phyloP scores from a whole-genome alignment of 2,329 filamentous ascomycete species.

The Colletotrichum chlorophyti region DNA sequence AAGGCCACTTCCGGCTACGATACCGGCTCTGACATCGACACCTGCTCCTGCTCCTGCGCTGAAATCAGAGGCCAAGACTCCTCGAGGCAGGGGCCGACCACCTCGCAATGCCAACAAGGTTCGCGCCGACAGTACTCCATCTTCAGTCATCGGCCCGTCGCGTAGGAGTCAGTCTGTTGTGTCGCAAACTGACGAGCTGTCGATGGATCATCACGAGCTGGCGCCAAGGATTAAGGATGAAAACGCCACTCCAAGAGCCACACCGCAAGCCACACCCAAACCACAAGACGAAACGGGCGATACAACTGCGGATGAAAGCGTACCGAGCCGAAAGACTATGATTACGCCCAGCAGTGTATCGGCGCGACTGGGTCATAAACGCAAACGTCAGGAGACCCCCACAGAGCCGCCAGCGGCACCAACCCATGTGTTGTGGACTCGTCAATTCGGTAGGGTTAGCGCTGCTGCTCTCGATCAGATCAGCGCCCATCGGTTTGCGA shows the following conservation, averaged over 20 bases:
- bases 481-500: slow-evolving; percentile 77
- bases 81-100: slow-evolving; percentile 44
- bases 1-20: slow-evolving; percentile 33
- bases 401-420: slow-evolving; percentile 57
- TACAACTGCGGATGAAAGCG: slow-evolving; percentile 61
- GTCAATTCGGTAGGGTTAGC: slow-evolving; percentile 76
- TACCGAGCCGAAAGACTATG: slow-evolving; percentile 45
- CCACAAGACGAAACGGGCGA: slow-evolving; percentile 62
- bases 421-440: slow-evolving; percentile 76
- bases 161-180: slow-evolving; percentile 53
- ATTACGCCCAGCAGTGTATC: slow-evolving; percentile 45
- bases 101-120: slow-evolving; percentile 44
- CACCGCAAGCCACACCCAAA: slow-evolving; percentile 42
- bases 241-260: slow-evolving; percentile 50
- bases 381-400: slow-evolving; percentile 63
- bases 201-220: slow-evolving; percentile 48
- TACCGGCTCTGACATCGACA: slow-evolving; percentile 34
- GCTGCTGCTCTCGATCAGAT: slow-evolving; percentile 78
- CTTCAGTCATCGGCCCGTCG: slow-evolving; percentile 39
- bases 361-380: slow-evolving; percentile 52
- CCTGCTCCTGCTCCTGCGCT: slow-evolving; percentile 26
- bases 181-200: slow-evolving; percentile 55
- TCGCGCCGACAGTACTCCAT: slow-evolving; percentile 40
- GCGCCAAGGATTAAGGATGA: slow-evolving; percentile 64
- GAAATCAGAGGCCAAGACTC: slow-evolving; percentile 33